These are phyloP conservation scores for Neurospora sp. DNA, from an alignment of 495 filamentous ascomycete species.

Conservation along the genomic window DNA sequence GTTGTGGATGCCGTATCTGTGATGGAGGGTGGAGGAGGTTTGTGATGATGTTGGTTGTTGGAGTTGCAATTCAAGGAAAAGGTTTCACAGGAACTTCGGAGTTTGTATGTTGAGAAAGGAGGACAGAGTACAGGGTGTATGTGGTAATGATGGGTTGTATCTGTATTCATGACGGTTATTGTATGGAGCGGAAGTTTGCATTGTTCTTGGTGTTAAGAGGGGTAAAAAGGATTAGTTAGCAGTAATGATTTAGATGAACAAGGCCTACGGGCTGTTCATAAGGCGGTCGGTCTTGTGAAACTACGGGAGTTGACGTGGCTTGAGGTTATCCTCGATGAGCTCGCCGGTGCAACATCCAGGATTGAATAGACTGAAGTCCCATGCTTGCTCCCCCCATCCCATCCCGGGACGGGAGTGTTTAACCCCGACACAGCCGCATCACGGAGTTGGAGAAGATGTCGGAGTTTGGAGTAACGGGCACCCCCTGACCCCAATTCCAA, in stretches of 20 bases:
- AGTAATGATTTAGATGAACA: neutral
- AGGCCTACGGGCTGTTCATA: neutral
- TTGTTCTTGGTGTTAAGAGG: neutral
- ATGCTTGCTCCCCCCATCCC: neutral
- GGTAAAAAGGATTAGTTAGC: neutral
- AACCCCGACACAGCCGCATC: neutral
- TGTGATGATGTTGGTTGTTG: neutral
- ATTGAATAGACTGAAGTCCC: neutral
- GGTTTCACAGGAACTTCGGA: neutral
- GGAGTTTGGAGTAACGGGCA: neutral
- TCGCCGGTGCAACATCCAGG: neutral
- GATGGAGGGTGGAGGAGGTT: constrained; percentile 8
- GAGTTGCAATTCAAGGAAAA: neutral
- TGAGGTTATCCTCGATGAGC: neutral
- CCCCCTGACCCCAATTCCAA: neutral
- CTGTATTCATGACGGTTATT: neutral
- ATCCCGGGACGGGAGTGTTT: neutral
- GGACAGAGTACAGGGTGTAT: neutral
- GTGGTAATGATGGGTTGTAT: neutral
- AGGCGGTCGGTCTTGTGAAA: neutral
- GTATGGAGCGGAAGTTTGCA: neutral
- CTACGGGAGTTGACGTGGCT: neutral
- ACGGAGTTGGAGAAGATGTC: neutral
- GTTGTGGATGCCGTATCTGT: constrained; percentile 96
- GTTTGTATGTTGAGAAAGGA: neutral